A percentile compares a stretch with the other conserved stretches of the same genome.
Evolutionary conservation across 2,329 filamentous ascomycete species (phyloP).

Genomic region (Blumeria hordei): DNA sequence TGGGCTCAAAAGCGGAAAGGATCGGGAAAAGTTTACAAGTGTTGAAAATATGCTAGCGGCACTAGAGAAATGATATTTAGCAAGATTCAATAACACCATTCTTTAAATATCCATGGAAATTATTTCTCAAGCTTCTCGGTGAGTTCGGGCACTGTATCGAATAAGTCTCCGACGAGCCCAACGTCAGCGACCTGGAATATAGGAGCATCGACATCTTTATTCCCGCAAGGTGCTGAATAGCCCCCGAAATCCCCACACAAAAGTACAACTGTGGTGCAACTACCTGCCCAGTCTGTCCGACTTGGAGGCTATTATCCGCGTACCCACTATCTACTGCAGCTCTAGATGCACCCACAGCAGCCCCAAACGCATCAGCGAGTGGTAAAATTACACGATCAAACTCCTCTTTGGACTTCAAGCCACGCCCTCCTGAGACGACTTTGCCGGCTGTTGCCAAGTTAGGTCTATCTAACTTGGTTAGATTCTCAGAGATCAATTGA

Average conservation of each 20-base stretch:
- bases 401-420: slow-evolving; percentile 92
- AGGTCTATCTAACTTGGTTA: slow-evolving; percentile 80
- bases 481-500: slow-evolving; percentile 85
- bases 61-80: slow-evolving; percentile 16
- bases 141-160: slow-evolving; percentile 85
- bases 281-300: slow-evolving; percentile 96
- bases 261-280: slow-evolving; percentile 90
- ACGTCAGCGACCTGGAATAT: slow-evolving; percentile 98
- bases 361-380: slow-evolving; percentile 73
- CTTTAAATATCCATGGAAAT: slow-evolving; percentile 26
- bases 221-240: slow-evolving; percentile 91
- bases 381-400: slow-evolving; percentile 86
- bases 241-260: slow-evolving; percentile 85
- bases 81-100: slow-evolving; percentile 18
- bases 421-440: slow-evolving; percentile 83
- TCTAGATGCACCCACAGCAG: slow-evolving; percentile 85
- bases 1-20: slow-evolving; percentile 46
- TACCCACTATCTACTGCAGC: slow-evolving; percentile 94
- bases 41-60: slow-evolving; percentile 32
- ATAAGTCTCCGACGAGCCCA: slow-evolving; percentile 81
- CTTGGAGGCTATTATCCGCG: slow-evolving; percentile 93
- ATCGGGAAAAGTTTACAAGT: slow-evolving; percentile 44
- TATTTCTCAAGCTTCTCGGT: slow-evolving; percentile 57
- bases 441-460: slow-evolving; percentile 73
- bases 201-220: slow-evolving; percentile 90